Base-by-base conservation (phyloP, 148 eudicot species). In the Rhododendron henanense region DNA sequence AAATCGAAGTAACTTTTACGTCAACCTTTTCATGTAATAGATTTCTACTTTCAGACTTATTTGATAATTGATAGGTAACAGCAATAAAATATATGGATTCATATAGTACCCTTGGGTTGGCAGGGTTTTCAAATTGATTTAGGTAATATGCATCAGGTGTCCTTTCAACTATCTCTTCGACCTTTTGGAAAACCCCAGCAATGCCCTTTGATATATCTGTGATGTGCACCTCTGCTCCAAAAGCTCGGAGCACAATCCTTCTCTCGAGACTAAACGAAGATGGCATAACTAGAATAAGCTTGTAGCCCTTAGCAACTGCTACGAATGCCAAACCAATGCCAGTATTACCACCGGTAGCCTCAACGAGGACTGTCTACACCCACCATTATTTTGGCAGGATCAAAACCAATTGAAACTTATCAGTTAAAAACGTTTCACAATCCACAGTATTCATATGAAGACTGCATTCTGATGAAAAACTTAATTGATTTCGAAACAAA, bases 291-390 rank as follows among this genome's bases (percentile, higher is more conserved):
- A 90, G 84, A 35, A 93, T 92, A 73, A 96, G 94, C 89, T 89
- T 95, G 88, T 96, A 96, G 47, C 96, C 96, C 90, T 90, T 95
- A 45, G 87, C 92, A 53, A 96, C 99, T 75, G 99, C 99, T 82
- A 94, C 44, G 87, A 91, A 93, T 53, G 97, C 99, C 89, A 95
- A 90, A 69, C 94, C 99, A 79, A 96, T 95, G 35, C 97, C 99
- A 13, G 99, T 95, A 86, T 95, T 96, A 63, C 99, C 99, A 84
- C 96, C 88, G 10, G 99, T 93, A 75, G 85, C 85, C 88, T 96
- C 99, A 81, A 96, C 89, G 5, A 96, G 96, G 71, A 93, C 92
- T 31, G 91, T 93, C 99, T 96, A 84, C 90, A 88, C 57, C 50
- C 84, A 71, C 45, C 74, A 87, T 82, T 39, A 84, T 78, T 78